Conservation (phyloP, 2,329 filamentous ascomycete genomes). For the Botrytis sinoallii region DNA sequence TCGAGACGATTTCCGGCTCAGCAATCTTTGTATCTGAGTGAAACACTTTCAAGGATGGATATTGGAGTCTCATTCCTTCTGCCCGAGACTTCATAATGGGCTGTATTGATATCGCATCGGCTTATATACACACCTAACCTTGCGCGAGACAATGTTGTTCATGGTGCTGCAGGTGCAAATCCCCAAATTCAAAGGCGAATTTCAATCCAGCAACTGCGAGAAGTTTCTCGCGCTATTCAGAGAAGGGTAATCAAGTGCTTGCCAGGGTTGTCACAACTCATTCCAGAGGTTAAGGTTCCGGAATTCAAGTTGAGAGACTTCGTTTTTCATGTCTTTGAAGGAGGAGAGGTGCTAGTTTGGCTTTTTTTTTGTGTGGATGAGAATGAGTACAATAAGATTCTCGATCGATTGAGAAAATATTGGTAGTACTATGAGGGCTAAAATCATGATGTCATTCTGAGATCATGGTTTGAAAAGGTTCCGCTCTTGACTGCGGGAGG, state of each 20-base stretch:
- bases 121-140: too few relatives aligned
- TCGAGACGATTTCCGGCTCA: not conserved
- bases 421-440: not conserved
- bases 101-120: not conserved
- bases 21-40: not conserved
- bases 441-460: not conserved
- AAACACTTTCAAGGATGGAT: not conserved
- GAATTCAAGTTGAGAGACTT: not conserved
- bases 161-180: not conserved
- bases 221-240: not conserved
- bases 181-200: too few relatives aligned
- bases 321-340: not conserved
- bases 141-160: too few relatives aligned
- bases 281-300: not conserved
- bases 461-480: not conserved
- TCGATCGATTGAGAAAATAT: not conserved
- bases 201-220: not conserved
- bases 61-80: not conserved
- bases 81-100: not conserved
- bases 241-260: accelerated
- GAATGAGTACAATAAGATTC: not conserved
- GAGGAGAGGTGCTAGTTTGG: not conserved
- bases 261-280: too few relatives aligned
- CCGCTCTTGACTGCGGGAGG: not conserved
- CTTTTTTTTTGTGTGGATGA: not conserved